These are phyloP conservation scores for Cairneyella variabilis DNA, from an alignment of 495 filamentous ascomycete genomes.

Conservation along the genomic window DNA sequence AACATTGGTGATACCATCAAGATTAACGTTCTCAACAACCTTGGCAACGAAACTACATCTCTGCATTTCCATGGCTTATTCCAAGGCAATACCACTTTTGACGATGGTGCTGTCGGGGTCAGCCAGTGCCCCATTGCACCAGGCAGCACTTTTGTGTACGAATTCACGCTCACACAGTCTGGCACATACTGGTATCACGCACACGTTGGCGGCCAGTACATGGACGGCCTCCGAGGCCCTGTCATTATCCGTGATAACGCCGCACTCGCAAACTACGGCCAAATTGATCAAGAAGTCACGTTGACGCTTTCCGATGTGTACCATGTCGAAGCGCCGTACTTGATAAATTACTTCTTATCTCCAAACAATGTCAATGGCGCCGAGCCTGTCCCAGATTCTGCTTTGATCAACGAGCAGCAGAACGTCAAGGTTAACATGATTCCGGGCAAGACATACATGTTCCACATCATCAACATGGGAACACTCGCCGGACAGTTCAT, in stretches of 20 bases:
- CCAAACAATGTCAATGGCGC: slow-evolving; percentile 44
- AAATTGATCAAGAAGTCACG: slow-evolving; percentile 54
- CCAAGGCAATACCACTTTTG: slow-evolving; percentile 61
- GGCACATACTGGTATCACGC: slow-evolving; percentile 18
- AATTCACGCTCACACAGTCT: slow-evolving; percentile 7
- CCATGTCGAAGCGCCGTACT: slow-evolving; percentile 36
- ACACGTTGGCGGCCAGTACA: slow-evolving; percentile 11
- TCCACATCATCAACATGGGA: slow-evolving; percentile 65
- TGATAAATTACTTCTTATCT: slow-evolving; percentile 51
- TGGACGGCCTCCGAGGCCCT: slow-evolving; percentile 52
- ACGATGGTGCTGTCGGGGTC: slow-evolving; percentile 69
- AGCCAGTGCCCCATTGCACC: slow-evolving; percentile 70
- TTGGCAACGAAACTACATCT: slow-evolving; percentile 65
- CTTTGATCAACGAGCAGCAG: slow-evolving; percentile 63
- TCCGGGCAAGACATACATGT: slow-evolving; percentile 71
- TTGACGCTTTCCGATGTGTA: slow-evolving; percentile 58
- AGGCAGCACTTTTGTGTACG: slow-evolving; percentile 27
- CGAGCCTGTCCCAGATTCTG: slow-evolving; percentile 62
- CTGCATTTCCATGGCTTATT: slow-evolving; percentile 81
- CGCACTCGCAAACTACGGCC: slow-evolving; percentile 44
- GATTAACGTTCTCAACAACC: slow-evolving; percentile 64
- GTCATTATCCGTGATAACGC: slow-evolving; percentile 67
- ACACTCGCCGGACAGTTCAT: slow-evolving; percentile 62
- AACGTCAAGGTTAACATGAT: slow-evolving; percentile 49
- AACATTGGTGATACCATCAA: slow-evolving; percentile 65